A percentile compares a stretch with the other conserved stretches of the same genome.
Conservation (phyloP, 2,329 filamentous ascomycete species). For the Dothistroma septosporum region DNA sequence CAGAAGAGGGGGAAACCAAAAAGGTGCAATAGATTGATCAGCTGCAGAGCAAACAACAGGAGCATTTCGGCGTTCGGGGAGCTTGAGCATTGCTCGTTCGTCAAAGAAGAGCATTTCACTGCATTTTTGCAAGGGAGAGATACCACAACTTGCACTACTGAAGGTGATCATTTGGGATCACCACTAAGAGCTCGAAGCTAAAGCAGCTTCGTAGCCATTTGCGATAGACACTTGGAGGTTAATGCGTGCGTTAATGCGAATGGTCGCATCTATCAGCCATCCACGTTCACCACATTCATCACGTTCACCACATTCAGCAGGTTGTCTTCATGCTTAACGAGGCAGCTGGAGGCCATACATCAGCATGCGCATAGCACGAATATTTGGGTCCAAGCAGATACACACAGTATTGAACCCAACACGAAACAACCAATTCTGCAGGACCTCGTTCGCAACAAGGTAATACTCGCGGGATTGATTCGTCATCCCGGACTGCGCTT, state of each 20-base stretch:
- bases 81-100: neutral
- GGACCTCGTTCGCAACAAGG: too few relatives aligned
- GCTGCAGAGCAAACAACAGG: neutral
- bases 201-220: neutral
- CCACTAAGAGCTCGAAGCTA: neutral
- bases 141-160: neutral
- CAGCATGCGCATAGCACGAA: neutral
- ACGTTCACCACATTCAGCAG: neutral
- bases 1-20: conserved; percentile 23
- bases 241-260: neutral
- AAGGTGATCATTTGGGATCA: neutral
- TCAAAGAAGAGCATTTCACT: neutral
- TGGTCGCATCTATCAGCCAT: neutral
- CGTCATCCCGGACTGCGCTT: too few relatives aligned
- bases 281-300: neutral
- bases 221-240: neutral
- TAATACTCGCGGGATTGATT: too few relatives aligned
- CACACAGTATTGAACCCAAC: neutral
- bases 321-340: neutral
- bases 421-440: too few relatives aligned
- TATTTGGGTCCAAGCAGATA: neutral
- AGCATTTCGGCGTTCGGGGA: neutral
- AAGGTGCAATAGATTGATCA: conserved; percentile 36
- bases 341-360: neutral
- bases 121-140: neutral